These are phyloP conservation scores for Fusarium transvaalense DNA, from an alignment of 2,329 filamentous ascomycete species.

Conservation along the genomic window DNA sequence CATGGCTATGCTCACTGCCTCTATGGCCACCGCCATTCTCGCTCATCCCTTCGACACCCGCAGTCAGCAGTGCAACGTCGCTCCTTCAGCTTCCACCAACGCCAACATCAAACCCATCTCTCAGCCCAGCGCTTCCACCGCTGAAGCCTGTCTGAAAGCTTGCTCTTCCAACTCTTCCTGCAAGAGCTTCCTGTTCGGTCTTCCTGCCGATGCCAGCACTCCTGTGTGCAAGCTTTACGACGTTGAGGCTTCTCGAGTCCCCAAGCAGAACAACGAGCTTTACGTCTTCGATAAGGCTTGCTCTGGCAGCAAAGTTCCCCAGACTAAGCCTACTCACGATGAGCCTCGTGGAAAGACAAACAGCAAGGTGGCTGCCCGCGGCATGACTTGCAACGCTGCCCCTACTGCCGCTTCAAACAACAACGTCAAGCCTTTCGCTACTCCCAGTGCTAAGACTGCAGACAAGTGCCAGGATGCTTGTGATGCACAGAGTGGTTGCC, in stretches of 20 bases:
- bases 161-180: conserved; percentile 9
- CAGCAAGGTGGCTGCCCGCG: neutral
- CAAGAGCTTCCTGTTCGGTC: conserved; percentile 23
- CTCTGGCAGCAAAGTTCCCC: conserved; percentile 2
- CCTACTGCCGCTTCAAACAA: conserved; percentile 1
- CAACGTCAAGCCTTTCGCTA: conserved; percentile 20
- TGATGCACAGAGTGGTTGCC: conserved; percentile 1
- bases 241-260: conserved; percentile 1
- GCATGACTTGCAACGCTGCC: conserved; percentile 7
- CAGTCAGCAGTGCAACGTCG: conserved; percentile 34
- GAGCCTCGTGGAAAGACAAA: conserved; percentile 1
- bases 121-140: neutral
- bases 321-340: conserved; percentile 14
- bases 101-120: conserved; percentile 14
- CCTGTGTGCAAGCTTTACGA: conserved; percentile 13
- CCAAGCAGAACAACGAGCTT: conserved; percentile 8
- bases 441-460: conserved; percentile 13
- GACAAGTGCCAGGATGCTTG: conserved; percentile 24
- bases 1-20: conserved; percentile 28
- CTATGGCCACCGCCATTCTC: conserved; percentile 26
- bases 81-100: conserved; percentile 9
- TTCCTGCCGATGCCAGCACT: neutral
- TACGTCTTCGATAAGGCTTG: conserved; percentile 20
- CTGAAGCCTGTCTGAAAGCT: conserved; percentile 9
- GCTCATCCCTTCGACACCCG: conserved; percentile 22